Conservation (phyloP, 2,329 filamentous ascomycete genomes). For the Thielaviopsis ethacetica region DNA sequence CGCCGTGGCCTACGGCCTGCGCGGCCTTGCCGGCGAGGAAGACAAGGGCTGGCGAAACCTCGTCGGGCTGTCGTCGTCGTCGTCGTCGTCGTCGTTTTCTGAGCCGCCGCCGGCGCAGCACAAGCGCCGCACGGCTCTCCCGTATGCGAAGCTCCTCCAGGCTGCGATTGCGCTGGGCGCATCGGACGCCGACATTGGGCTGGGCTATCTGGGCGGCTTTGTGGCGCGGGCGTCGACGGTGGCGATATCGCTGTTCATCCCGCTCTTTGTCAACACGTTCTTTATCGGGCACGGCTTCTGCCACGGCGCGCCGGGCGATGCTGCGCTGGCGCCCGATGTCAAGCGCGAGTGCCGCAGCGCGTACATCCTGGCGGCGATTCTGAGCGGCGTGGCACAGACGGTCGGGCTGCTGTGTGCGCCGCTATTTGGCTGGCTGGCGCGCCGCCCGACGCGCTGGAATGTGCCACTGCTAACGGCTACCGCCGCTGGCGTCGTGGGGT, state of each 20-base stretch:
- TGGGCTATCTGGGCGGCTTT: slow-evolving; percentile 87
- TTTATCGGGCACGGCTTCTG: slow-evolving; percentile 73
- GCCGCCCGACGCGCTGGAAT: slow-evolving; percentile 49
- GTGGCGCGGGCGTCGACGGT: slow-evolving; percentile 90
- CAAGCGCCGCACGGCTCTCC: neutral
- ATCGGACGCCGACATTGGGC: slow-evolving; percentile 58
- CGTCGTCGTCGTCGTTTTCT: no score
- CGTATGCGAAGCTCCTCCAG: slow-evolving; percentile 29
- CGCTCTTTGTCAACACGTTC: slow-evolving; percentile 80
- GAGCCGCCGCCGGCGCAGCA: no score
- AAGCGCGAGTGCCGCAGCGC: slow-evolving; percentile 74
- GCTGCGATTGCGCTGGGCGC: slow-evolving; percentile 54
- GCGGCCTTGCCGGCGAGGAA: slow-evolving; percentile 52
- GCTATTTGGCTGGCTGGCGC: slow-evolving; percentile 72
- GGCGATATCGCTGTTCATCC: slow-evolving; percentile 87
- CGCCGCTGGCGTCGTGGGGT: slow-evolving; percentile 60
- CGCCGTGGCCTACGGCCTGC: slow-evolving; percentile 65
- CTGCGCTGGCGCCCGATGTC: slow-evolving; percentile 52
- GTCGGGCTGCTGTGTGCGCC: slow-evolving; percentile 74
- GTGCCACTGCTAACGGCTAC: slow-evolving; percentile 59
- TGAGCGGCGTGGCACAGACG: slow-evolving; percentile 81
- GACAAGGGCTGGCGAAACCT: slow-evolving; percentile 54
- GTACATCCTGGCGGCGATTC: slow-evolving; percentile 71
- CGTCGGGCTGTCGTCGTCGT: slow-evolving; percentile 26
- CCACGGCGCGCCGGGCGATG: slow-evolving; percentile 43